A percentile compares a stretch with the other conserved stretches of the same genome.
phyloP scores from a whole-genome alignment of 2,329 filamentous ascomycete species.

The Aaosphaeria pasadenensis region DNA sequence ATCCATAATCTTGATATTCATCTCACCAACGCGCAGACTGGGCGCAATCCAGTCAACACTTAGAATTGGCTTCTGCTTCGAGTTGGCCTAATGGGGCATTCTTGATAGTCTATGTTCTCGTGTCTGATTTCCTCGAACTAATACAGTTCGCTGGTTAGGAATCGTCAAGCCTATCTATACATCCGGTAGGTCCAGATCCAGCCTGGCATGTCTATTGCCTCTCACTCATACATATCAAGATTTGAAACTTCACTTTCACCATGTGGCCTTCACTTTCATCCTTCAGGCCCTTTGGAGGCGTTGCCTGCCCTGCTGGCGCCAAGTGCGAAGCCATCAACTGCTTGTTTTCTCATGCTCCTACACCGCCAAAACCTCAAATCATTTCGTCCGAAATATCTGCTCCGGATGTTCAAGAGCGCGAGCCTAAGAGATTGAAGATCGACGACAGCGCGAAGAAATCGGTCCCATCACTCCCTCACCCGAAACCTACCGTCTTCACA shows the following conservation, averaged over 20 bases:
- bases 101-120: too few relatives aligned
- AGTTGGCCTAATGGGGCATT: too few relatives aligned
- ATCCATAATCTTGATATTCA: too few relatives aligned
- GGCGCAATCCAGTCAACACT: too few relatives aligned
- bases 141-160: too few relatives aligned
- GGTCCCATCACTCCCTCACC: neutral
- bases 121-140: too few relatives aligned
- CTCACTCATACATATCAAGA: too few relatives aligned
- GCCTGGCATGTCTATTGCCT: too few relatives aligned
- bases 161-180: too few relatives aligned
- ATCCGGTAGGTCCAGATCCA: too few relatives aligned
- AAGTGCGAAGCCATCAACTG: slow-evolving; percentile 54
- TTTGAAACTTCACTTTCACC: neutral
- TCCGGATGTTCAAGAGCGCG: slow-evolving; percentile 12
- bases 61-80: too few relatives aligned
- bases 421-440: slow-evolving; percentile 31
- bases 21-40: too few relatives aligned
- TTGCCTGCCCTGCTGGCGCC: slow-evolving; percentile 50
- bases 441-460: slow-evolving; percentile 12
- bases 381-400: slow-evolving; percentile 1
- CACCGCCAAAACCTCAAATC: neutral
- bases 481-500: slow-evolving; percentile 13
- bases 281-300: slow-evolving; percentile 21
- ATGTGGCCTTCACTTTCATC: slow-evolving; percentile 32
- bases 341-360: slow-evolving; percentile 55